phyloP scores from a whole-genome alignment of 352 stramenopile genomes.

The Phytophthora melonis region DNA sequence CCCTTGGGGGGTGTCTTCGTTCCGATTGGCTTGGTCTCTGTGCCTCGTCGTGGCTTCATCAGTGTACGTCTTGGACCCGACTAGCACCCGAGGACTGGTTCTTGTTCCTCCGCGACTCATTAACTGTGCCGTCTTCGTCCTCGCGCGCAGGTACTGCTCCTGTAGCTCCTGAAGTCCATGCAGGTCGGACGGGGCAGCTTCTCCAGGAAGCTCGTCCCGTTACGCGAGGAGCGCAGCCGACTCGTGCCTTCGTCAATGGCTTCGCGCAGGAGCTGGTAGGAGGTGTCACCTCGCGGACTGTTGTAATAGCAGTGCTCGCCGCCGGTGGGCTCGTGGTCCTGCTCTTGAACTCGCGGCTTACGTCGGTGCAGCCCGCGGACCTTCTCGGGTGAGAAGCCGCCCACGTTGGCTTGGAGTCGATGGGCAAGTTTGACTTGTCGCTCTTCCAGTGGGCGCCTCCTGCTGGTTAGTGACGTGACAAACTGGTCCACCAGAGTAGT shows the following conservation, averaged over 20 bases:
- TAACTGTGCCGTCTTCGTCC: constrained; percentile 12
- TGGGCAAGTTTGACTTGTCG: constrained; percentile 62
- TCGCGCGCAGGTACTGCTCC: constrained; percentile 38
- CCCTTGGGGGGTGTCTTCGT: constrained; percentile 4
- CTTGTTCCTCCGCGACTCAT: background rate
- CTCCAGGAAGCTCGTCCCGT: constrained; percentile 58
- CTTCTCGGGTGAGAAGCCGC: constrained; percentile 62
- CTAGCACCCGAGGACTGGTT: constrained; percentile 6
- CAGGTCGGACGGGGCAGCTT: constrained; percentile 40
- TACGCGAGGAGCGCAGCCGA: constrained; percentile 57
- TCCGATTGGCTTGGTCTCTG: constrained; percentile 5
- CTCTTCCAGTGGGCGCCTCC: constrained; percentile 53
- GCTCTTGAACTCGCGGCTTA: constrained; percentile 9
- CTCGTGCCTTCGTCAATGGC: constrained; percentile 63
- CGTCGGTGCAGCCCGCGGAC: constrained; percentile 37
- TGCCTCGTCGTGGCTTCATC: background rate
- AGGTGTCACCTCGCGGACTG: constrained; percentile 37
- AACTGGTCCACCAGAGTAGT: constrained; percentile 34
- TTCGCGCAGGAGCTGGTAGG: constrained; percentile 57
- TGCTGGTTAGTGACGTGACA: constrained; percentile 27
- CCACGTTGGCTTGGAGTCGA: constrained; percentile 55
- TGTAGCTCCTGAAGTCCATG: constrained; percentile 49
- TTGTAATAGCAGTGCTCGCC: constrained; percentile 15
- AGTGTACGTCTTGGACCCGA: constrained; percentile 3
- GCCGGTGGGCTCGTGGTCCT: background rate